Evolutionary conservation across 805 yeast genomes (phyloP).

Genomic region (Candida odintsovae): DNA sequence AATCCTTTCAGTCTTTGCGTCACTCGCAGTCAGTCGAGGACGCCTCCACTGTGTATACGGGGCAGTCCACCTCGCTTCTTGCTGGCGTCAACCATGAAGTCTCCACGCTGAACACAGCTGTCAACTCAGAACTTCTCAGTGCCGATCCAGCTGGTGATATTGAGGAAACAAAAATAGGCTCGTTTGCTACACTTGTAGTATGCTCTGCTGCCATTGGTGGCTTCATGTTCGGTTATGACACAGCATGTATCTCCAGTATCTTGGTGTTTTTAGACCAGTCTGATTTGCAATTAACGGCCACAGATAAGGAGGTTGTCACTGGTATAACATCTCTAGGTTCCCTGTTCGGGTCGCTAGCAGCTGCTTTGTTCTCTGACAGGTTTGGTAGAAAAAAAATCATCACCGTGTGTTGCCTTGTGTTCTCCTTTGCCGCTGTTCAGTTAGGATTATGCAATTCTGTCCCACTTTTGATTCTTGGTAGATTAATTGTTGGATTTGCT

Average conservation of each 20-base stretch:
- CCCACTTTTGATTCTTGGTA: conserved; percentile 44
- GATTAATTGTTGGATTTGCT: conserved; percentile 63
- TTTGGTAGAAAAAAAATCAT: conserved; percentile 36
- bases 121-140: background rate
- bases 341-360: conserved; percentile 43
- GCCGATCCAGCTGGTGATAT: conserved; percentile 4
- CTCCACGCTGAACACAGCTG: background rate
- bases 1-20: background rate
- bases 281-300: conserved; percentile 28
- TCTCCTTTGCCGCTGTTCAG: conserved; percentile 43
- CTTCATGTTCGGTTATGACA: conserved; percentile 57
- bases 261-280: conserved; percentile 41
- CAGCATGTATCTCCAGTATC: conserved; percentile 60
- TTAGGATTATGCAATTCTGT: conserved; percentile 38
- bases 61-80: background rate
- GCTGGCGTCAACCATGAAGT: background rate
- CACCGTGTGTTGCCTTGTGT: conserved; percentile 38
- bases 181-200: conserved; percentile 18
- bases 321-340: conserved; percentile 50
- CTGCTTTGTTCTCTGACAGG: conserved; percentile 45
- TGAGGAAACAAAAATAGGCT: conserved; percentile 12
- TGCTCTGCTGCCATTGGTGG: conserved; percentile 50
- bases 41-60: background rate
- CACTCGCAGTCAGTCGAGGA: background rate
- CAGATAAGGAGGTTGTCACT: conserved; percentile 35